A percentile compares a stretch with the other conserved stretches of the same genome.
Evolutionary conservation across 2,329 filamentous ascomycete species (phyloP).

Genomic region (Hypoxylon sp.): DNA sequence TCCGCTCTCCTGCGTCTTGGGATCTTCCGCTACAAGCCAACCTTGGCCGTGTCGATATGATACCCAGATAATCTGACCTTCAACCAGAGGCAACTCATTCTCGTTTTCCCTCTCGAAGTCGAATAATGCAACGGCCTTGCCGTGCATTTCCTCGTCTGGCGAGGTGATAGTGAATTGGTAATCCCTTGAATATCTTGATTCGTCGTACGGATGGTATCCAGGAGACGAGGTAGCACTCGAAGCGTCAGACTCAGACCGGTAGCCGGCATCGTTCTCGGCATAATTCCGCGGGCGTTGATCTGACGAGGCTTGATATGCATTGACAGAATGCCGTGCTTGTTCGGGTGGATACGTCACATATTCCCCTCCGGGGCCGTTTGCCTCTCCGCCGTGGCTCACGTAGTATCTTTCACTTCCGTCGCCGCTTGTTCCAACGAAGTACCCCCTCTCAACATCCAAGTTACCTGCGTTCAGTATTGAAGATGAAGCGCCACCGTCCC

Average conservation of each 20-base stretch:
- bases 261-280: slow-evolving; percentile 64
- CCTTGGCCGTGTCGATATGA: slow-evolving; percentile 97
- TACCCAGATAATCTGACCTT: slow-evolving; percentile 96
- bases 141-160: slow-evolving; percentile 97
- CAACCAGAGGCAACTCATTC: slow-evolving; percentile 91
- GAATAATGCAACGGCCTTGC: slow-evolving; percentile 94
- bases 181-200: slow-evolving; percentile 88
- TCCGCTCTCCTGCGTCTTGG: slow-evolving; percentile 92
- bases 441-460: slow-evolving; percentile 75
- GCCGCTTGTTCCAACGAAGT: slow-evolving; percentile 75
- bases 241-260: slow-evolving; percentile 69
- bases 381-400: slow-evolving; percentile 76
- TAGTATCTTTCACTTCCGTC: slow-evolving; percentile 84
- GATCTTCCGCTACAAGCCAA: slow-evolving; percentile 97
- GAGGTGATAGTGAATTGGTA: slow-evolving; percentile 96
- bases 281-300: slow-evolving; percentile 64
- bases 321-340: slow-evolving; percentile 71
- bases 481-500: slow-evolving; percentile 57
- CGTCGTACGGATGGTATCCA: slow-evolving; percentile 72
- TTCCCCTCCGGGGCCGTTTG: slow-evolving; percentile 83
- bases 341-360: slow-evolving; percentile 83
- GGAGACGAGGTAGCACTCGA: slow-evolving; percentile 73
- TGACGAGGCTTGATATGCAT: slow-evolving; percentile 60
- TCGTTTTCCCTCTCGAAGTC: slow-evolving; percentile 97
- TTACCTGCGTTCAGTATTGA: slow-evolving; percentile 64